These are phyloP conservation scores for Santalum album DNA, from an alignment of 164 flowering plant species.

Conservation along the genomic window DNA sequence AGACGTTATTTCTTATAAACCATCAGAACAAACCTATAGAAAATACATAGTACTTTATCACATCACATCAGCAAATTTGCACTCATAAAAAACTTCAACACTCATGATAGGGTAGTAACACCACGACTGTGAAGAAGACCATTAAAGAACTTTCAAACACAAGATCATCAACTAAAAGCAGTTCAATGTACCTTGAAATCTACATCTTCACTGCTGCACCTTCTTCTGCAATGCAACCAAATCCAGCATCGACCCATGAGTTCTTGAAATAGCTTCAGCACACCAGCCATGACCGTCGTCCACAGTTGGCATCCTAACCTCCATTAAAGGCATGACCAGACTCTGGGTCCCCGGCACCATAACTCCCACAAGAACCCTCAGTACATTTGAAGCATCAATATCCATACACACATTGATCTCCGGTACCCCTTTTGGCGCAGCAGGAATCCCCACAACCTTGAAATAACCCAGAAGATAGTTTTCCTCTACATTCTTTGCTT, in stretches of 20 bases:
- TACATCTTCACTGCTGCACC: slow-evolving; percentile 11
- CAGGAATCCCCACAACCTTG: slow-evolving; percentile 70
- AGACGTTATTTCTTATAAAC: no score
- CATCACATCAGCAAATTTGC: no score
- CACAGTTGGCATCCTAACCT: slow-evolving; percentile 82
- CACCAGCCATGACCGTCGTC: slow-evolving; percentile 99
- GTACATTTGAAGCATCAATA: slow-evolving; percentile 65
- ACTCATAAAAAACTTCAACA: no score
- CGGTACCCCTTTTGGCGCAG: slow-evolving; percentile 64
- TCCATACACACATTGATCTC: slow-evolving; percentile 87
- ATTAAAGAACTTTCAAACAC: no score
- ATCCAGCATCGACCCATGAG: slow-evolving; percentile 52
- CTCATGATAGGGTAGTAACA: no score
- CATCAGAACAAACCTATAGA: no score
- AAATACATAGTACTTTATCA: no score
- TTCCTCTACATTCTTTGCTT: slow-evolving; percentile 40
- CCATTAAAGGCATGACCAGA: slow-evolving; percentile 50
- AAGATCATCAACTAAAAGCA: no score
- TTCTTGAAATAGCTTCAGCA: slow-evolving; percentile 53
- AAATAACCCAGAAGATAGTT: slow-evolving; percentile 79
- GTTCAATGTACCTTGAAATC: no score
- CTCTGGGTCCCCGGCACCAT: slow-evolving; percentile 33
- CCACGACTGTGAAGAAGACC: no score
- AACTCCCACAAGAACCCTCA: slow-evolving; percentile 71
- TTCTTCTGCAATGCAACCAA: slow-evolving; percentile 45